Evolutionary conservation across 768 basidiomycete species (phyloP).

Genomic region (Butyriboletus loyo): DNA sequence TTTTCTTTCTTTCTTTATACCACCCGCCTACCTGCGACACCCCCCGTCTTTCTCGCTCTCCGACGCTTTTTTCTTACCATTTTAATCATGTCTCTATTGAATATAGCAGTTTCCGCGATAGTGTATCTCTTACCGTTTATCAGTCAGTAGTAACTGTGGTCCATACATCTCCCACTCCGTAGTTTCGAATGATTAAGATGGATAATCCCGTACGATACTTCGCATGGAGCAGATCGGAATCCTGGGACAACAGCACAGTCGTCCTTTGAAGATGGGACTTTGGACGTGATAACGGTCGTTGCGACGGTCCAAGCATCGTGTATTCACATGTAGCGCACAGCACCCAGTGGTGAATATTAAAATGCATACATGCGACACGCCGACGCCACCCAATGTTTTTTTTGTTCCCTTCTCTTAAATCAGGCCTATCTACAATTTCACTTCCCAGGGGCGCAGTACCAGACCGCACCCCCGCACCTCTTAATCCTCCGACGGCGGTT

Average conservation of each 20-base stretch:
- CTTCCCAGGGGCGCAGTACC: neutral
- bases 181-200: neutral
- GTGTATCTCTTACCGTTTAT: slow-evolving; percentile 17
- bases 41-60: neutral
- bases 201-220: neutral
- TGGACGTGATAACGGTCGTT: neutral
- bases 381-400: neutral
- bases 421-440: too few relatives aligned
- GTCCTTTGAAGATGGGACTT: neutral
- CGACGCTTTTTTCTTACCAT: neutral
- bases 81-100: neutral
- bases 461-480: neutral
- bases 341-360: neutral
- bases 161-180: neutral
- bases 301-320: neutral
- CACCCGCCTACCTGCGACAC: slow-evolving; percentile 14
- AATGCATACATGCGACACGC: neutral
- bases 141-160: neutral
- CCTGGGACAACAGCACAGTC: neutral
- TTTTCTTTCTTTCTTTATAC: neutral
- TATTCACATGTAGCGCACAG: neutral
- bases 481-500: slow-evolving; percentile 5
- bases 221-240: too few relatives aligned
- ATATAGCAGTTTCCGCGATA: slow-evolving; percentile 12
- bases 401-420: neutral